Conservation (phyloP, 257 asterid species). For the Penstemon davidsonii region DNA sequence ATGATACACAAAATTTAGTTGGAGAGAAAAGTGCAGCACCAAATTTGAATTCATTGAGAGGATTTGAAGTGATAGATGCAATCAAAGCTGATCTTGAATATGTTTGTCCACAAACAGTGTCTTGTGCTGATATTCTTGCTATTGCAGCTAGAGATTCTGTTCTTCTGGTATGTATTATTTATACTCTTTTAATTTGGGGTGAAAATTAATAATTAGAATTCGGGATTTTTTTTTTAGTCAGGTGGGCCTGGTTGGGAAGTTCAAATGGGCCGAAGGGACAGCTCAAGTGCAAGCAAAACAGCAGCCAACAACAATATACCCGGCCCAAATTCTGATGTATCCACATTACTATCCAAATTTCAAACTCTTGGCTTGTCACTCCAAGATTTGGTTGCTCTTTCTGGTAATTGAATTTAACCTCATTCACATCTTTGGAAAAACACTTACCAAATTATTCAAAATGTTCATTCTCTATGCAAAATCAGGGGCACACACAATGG, state of each 20-base stretch:
- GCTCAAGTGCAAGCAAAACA: constrained; percentile 57
- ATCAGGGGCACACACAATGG: constrained; percentile 84
- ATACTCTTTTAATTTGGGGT: too few species aligned
- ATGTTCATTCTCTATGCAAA: background rate
- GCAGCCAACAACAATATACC: constrained; percentile 71
- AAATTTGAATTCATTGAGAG: constrained; percentile 71
- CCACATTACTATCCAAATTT: constrained; percentile 64
- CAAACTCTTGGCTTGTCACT: constrained; percentile 65
- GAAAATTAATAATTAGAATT: too few species aligned
- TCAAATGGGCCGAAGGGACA: constrained; percentile 75
- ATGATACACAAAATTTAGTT: constrained; percentile 44
- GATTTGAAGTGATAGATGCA: constrained; percentile 79
- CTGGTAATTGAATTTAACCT: constrained; percentile 49
- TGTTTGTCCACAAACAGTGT: constrained; percentile 63
- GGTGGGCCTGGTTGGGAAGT: constrained; percentile 91
- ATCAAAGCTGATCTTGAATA: constrained; percentile 70
- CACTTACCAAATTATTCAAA: too few species aligned
- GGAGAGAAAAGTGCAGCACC: constrained; percentile 88
- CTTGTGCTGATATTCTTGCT: constrained; percentile 91
- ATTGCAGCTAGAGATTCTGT: constrained; percentile 84
- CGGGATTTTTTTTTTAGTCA: constrained; percentile 37
- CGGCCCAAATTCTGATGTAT: constrained; percentile 66
- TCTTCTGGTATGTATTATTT: constrained; percentile 45
- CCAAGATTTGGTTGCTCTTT: constrained; percentile 71
- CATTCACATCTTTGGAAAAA: background rate